Evolutionary conservation across 1,284 basidiomycete genomes (phyloP), one percentile per base, ranked within the genome.

Genomic region (Fomitopsis schrenkii): DNA sequence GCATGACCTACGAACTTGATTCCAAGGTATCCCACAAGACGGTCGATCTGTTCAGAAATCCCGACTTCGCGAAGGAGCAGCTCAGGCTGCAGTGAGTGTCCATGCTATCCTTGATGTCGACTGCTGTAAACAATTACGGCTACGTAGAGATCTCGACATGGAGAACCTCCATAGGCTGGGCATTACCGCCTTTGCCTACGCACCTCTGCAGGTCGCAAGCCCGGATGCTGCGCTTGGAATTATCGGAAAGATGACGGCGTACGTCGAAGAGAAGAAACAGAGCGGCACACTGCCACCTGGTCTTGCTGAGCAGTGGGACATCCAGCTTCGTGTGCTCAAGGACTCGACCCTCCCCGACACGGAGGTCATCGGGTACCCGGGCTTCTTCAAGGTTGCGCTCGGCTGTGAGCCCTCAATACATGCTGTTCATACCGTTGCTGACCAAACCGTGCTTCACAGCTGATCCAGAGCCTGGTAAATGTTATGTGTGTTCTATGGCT

Each of bases 381-480:
- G 40, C 15, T 62, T 40, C 38, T 40, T 40, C 38, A 40, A 58
- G 42, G 6, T 63, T 42, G 45, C 64, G 2, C 55, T 57, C 44
- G n/a, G 19, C 10, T 55, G 64, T 63, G 28, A 54, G 64, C 54
- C 42, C 2, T 14, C 48, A 36, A 35, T 40, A 10, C 35, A 33
- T 10, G 30, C 8, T 19, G 3, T 57, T 28, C 5, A 22, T 30
- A 0, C 14, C 42, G n/a, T 36, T 7, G 33, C 17, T 36, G 28
- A 14, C 41, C 26, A 17, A 26, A 5, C 5, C 3, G 28, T 12
- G 48, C 28, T 4, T 30, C 14, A 33, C 52, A 71, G 71, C 67
- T 41, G 58, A 65, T 0, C 70, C 72, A 17, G 35, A 57, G 45
- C 60, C 65, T 0, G 71, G 64, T 36, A 74, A 71, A 62, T 66